Conservation (phyloP, 306 rosid species). For the Cicer pinnatifidum region DNA sequence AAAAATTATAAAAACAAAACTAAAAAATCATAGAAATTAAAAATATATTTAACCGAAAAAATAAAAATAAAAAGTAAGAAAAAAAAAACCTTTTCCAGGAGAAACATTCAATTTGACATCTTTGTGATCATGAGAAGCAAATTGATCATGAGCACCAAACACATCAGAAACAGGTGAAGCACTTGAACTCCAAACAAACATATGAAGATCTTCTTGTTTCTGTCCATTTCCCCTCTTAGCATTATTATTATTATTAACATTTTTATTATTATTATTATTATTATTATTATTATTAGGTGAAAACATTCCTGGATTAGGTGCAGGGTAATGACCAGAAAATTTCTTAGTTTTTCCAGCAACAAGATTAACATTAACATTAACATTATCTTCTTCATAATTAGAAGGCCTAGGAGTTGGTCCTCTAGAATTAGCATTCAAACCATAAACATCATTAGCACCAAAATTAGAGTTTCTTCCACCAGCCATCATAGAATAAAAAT, state of each 20-base stretch:
- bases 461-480: constrained; percentile 82
- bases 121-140: constrained; percentile 69
- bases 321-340: constrained; percentile 69
- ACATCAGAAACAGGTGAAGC: constrained; percentile 91
- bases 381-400: constrained; percentile 72
- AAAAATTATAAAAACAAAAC: too few relatives aligned
- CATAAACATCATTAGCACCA: constrained; percentile 75
- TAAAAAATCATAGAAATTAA: too few relatives aligned
- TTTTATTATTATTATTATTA: constrained; percentile 51
- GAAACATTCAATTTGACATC: constrained; percentile 73
- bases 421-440: constrained; percentile 63
- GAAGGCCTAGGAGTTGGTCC: constrained; percentile 90
- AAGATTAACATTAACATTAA: not conserved
- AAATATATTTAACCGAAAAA: not conserved
- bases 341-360: constrained; percentile 48
- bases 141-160: constrained; percentile 80
- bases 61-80: not conserved
- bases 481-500: constrained; percentile 89
- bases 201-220: constrained; percentile 74
- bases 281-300: constrained; percentile 63
- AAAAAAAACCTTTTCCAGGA: constrained; percentile 71
- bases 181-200: constrained; percentile 96
- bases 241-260: constrained; percentile 31
- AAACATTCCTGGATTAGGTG: constrained; percentile 90
- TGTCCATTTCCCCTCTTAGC: constrained; percentile 62